These are phyloP conservation scores for Gremmenia infestans DNA, from an alignment of 2,329 filamentous ascomycete species.

Conservation along the genomic window DNA sequence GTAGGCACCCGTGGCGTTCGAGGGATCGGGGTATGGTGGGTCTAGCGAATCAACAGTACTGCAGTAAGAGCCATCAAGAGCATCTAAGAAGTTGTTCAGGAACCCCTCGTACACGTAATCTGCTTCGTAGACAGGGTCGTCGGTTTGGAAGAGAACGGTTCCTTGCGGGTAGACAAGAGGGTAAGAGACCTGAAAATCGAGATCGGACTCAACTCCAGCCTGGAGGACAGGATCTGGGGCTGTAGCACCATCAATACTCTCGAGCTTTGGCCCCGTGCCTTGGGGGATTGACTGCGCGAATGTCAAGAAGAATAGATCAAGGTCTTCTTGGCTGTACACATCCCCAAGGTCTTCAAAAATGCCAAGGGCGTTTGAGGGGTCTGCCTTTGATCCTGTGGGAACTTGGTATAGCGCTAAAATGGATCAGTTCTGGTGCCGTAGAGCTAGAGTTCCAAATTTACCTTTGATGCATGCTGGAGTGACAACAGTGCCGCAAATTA, in stretches of 20 bases:
- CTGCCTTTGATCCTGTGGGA: slow-evolving; percentile 6
- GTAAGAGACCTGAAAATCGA: slow-evolving; percentile 42
- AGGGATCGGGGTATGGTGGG: slow-evolving; percentile 9
- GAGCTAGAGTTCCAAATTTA: slow-evolving; percentile 35
- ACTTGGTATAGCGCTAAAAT: slow-evolving; percentile 38
- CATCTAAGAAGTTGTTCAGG: slow-evolving; percentile 44
- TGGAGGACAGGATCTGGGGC: slow-evolving; percentile 29
- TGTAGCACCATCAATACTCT: slow-evolving; percentile 37
- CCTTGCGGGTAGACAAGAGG: slow-evolving; percentile 44
- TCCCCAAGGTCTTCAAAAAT: slow-evolving; percentile 51
- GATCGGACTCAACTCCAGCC: slow-evolving; percentile 35
- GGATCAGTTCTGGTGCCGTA: slow-evolving; percentile 26
- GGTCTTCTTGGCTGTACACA: slow-evolving; percentile 45
- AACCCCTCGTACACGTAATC: slow-evolving; percentile 37
- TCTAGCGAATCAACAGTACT: slow-evolving; percentile 14
- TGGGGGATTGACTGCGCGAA: slow-evolving; percentile 33
- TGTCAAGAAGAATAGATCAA: slow-evolving; percentile 36
- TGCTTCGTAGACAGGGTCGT: slow-evolving; percentile 36
- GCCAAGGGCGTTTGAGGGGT: slow-evolving; percentile 33
- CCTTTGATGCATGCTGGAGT: slow-evolving; percentile 39
- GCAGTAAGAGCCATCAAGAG: slow-evolving; percentile 45
- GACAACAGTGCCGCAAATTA: slow-evolving; percentile 30
- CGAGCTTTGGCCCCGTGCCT: slow-evolving; percentile 36
- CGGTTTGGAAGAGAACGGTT: slow-evolving; percentile 40
- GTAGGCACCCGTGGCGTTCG: slow-evolving; percentile 9